Evolutionary conservation across 2,329 filamentous ascomycete species (phyloP).

Genomic region (Thelonectria discophora): DNA sequence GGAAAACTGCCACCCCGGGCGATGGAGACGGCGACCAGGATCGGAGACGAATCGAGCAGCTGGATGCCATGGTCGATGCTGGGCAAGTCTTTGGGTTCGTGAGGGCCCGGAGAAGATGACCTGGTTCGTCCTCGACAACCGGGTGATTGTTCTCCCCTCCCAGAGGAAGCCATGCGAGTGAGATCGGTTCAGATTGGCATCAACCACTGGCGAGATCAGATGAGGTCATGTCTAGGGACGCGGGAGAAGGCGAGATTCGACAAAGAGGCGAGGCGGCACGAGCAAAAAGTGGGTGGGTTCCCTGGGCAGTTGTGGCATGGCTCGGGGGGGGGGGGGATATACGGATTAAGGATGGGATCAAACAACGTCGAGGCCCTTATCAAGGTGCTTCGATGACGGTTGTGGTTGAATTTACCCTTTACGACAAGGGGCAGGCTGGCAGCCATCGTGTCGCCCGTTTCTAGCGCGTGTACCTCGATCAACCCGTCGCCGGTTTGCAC

Average conservation of each 20-base stretch:
- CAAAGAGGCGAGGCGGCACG: slow-evolving; percentile 21
- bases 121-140: slow-evolving; percentile 14
- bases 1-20: slow-evolving; percentile 18
- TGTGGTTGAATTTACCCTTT: slow-evolving; percentile 5
- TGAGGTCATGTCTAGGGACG: slow-evolving; percentile 4
- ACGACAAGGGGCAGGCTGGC: slow-evolving; percentile 23
- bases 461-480: slow-evolving; percentile 15
- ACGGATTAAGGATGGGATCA: not conserved
- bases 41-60: slow-evolving; percentile 34
- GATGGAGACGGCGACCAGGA: slow-evolving; percentile 26
- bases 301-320: not conserved
- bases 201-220: slow-evolving; percentile 18
- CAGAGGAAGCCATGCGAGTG: slow-evolving; percentile 16
- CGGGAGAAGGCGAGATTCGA: slow-evolving; percentile 16
- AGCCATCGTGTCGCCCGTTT: slow-evolving; percentile 8
- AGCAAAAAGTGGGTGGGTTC: slow-evolving; percentile 31
- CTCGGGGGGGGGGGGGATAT: slow-evolving; percentile 5
- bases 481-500: slow-evolving; percentile 17
- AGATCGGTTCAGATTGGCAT: slow-evolving; percentile 20
- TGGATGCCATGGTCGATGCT: slow-evolving; percentile 17
- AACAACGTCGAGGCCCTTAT: not conserved
- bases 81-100: slow-evolving; percentile 23
- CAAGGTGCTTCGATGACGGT: not conserved
- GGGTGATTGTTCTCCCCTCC: slow-evolving; percentile 4
- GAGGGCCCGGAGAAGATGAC: slow-evolving; percentile 12